Evolutionary conservation across 176 grass and related monocot species (phyloP).

Genomic region (Hordeum vulgare): MorexV3_pseudomolecules_assembly NC_058522.1:370607665-370608164

Average conservation of each 20-base stretch:
- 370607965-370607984: slow-evolving; percentile 89
- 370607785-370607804: slow-evolving; percentile 19
- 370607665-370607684: neutral
- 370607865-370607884: neutral
- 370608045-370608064: neutral
- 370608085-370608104: neutral
- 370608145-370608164: neutral
- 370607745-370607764: too few species aligned
- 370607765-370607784: too few species aligned
- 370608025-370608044: neutral
- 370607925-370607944: slow-evolving; percentile 60
- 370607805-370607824: neutral
- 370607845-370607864: slow-evolving; percentile 8
- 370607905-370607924: slow-evolving; percentile 83
- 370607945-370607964: slow-evolving; percentile 54
- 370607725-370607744: too few species aligned
- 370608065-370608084: neutral
- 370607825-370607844: neutral
- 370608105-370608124: neutral
- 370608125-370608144: neutral
- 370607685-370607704: neutral
- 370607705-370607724: too few species aligned
- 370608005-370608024: slow-evolving; percentile 76
- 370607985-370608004: slow-evolving; percentile 67
- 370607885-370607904: slow-evolving; percentile 39